Percentiles rank a stretch among this genome's conserved stretches.
Conservation (phyloP, 2,329 filamentous ascomycete genomes). For the Arthrobotrys musiformis region DNA sequence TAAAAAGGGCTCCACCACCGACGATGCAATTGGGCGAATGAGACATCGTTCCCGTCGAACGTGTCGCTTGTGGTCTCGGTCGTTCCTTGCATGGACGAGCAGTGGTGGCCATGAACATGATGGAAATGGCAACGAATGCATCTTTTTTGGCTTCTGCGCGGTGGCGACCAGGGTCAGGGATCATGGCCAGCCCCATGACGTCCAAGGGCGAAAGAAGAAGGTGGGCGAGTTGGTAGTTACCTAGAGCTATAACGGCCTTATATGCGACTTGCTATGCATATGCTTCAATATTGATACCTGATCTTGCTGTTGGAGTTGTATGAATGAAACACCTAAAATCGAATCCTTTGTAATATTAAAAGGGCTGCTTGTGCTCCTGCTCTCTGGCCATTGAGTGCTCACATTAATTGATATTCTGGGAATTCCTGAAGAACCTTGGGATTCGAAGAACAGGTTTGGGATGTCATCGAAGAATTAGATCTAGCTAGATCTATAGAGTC, state of each 20-base stretch:
- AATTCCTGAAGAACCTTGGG: not conserved
- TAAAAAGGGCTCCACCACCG: not conserved
- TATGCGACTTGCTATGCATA: conserved; percentile 2
- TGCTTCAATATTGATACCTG: not conserved
- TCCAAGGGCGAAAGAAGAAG: conserved; percentile 38
- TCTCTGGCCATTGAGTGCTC: no score
- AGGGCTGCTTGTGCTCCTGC: not conserved
- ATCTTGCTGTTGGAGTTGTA: not conserved
- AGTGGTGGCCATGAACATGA: not conserved
- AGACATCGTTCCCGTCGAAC: conserved; percentile 33
- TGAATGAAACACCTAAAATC: conserved; percentile 13
- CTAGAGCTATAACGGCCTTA: conserved; percentile 24
- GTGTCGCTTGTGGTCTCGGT: conserved; percentile 29
- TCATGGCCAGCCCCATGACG: conserved; percentile 15
- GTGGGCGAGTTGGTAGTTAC: conserved; percentile 28
- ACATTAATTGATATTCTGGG: not conserved
- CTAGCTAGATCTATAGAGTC: no score
- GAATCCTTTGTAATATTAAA: conserved; percentile 24
- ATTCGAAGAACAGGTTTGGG: no score
- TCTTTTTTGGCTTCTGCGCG: not conserved
- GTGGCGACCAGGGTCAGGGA: conserved; percentile 11
- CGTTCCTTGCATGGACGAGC: conserved; percentile 19
- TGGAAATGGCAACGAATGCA: not conserved
- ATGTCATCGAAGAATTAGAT: no score
- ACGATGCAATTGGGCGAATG: conserved; percentile 30